Percentiles rank a stretch among this genome's conserved stretches.
These are phyloP conservation scores for Chalciporus sp. DNA, from an alignment of 1,284 basidiomycete species.

Conservation along the genomic window DNA sequence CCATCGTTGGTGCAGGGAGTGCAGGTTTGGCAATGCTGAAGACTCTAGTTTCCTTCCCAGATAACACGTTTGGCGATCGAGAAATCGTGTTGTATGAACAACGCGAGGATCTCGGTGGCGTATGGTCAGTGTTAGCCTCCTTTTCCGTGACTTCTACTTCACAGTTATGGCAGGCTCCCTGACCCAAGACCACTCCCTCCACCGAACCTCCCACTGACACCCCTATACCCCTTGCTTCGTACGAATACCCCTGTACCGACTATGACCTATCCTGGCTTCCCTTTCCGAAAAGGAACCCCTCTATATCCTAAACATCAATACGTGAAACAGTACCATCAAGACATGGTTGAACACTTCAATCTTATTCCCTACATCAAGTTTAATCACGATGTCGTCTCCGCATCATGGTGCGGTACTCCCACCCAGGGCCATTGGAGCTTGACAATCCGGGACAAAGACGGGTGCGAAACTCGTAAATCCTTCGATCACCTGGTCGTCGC, in stretches of 20 bases:
- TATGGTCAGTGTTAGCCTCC: constrained; percentile 40
- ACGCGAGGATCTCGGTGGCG: constrained; percentile 49
- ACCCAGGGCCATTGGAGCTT: constrained; percentile 48
- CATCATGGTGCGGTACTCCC: constrained; percentile 47
- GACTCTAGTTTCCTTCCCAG: constrained; percentile 49
- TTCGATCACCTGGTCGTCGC: constrained; percentile 60
- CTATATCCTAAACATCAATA: constrained; percentile 52
- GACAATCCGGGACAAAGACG: constrained; percentile 24
- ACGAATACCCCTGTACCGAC: constrained; percentile 56
- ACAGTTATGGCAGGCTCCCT: constrained; percentile 40
- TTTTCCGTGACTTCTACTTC: background rate
- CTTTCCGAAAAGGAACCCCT: constrained; percentile 50
- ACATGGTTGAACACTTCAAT: constrained; percentile 42
- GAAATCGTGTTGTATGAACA: constrained; percentile 57
- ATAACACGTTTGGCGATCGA: constrained; percentile 40
- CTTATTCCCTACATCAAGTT: constrained; percentile 44
- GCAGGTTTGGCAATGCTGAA: constrained; percentile 56
- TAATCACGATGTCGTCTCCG: constrained; percentile 47
- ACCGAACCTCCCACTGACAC: constrained; percentile 42
- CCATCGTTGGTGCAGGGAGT: constrained; percentile 54
- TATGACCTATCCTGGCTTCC: constrained; percentile 56
- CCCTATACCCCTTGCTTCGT: constrained; percentile 54
- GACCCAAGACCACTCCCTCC: constrained; percentile 32
- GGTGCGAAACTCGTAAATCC: constrained; percentile 15
- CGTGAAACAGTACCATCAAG: constrained; percentile 48